Conservation (phyloP, 176 grass and related monocot species). For the Oryza australiensis region DNA sequence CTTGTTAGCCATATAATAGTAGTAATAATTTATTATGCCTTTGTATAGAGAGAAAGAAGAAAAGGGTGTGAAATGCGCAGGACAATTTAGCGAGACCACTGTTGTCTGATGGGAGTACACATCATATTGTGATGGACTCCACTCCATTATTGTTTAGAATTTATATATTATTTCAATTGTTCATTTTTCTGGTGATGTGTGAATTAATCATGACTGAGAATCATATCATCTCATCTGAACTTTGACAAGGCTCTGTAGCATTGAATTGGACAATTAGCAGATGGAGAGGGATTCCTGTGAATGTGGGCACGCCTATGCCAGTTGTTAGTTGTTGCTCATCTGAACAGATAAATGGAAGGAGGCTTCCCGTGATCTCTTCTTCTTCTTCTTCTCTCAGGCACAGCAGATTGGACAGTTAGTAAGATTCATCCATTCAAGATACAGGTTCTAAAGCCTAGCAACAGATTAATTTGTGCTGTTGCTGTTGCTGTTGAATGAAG, state of each 20-base stretch:
- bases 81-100: not conserved
- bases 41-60: constrained; percentile 50
- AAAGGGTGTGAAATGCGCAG: constrained; percentile 5
- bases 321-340: not conserved
- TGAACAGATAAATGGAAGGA: not conserved
- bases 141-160: not conserved
- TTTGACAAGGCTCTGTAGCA: not conserved
- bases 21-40: constrained; percentile 47
- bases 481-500: not conserved
- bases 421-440: not conserved
- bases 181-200: not conserved
- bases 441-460: not conserved
- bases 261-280: not conserved
- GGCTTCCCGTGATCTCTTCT: not conserved
- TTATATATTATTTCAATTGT: not conserved
- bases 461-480: not conserved
- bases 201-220: not conserved
- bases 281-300: constrained; percentile 11
- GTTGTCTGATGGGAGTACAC: constrained; percentile 8
- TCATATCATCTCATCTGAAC: not conserved
- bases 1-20: constrained; percentile 43
- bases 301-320: not conserved
- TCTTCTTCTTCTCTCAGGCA: not conserved
- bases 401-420: not conserved
- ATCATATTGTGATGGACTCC: not conserved